Conservation (phyloP, 208 protist genomes). For the Wallacemonas sp. region DNA sequence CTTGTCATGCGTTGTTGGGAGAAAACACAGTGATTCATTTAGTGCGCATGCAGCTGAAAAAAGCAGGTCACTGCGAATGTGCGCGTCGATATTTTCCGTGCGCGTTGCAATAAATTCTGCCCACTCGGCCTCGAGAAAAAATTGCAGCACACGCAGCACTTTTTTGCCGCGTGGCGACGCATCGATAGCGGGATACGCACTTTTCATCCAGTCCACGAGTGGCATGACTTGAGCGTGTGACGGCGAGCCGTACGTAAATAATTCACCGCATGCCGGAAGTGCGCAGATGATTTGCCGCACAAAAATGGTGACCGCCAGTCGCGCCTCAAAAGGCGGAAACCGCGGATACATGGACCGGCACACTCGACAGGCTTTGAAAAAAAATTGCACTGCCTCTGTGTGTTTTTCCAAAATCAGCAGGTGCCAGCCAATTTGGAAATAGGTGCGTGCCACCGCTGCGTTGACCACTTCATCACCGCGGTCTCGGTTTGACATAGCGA, state of each 20-base stretch:
- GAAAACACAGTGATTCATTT: constrained; percentile 38
- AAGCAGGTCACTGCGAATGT: constrained; percentile 30
- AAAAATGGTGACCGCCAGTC: constrained; percentile 52
- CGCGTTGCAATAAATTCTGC: constrained; percentile 45
- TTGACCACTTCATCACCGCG: constrained; percentile 12
- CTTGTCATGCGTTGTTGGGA: constrained; percentile 19
- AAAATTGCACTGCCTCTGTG: constrained; percentile 31
- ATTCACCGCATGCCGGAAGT: constrained; percentile 33
- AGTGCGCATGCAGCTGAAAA: constrained; percentile 34
- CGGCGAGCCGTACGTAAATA: constrained; percentile 37
- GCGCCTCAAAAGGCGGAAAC: constrained; percentile 42
- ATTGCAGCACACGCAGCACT: constrained; percentile 32
- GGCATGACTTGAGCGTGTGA: constrained; percentile 27
- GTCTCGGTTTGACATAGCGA: background rate
- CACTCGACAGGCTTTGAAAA: constrained; percentile 39
- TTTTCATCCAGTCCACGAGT: constrained; percentile 47
- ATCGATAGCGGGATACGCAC: constrained; percentile 26
- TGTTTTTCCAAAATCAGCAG: constrained; percentile 51
- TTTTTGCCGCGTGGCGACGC: constrained; percentile 29
- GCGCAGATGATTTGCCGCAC: constrained; percentile 47
- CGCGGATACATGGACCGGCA: constrained; percentile 31
- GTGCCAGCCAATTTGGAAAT: constrained; percentile 72
- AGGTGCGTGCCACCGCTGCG: constrained; percentile 23
- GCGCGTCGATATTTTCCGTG: constrained; percentile 26
- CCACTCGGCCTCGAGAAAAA: constrained; percentile 52